Conservation (phyloP, 768 basidiomycete genomes). For the Tephrocybe rancida region DNA sequence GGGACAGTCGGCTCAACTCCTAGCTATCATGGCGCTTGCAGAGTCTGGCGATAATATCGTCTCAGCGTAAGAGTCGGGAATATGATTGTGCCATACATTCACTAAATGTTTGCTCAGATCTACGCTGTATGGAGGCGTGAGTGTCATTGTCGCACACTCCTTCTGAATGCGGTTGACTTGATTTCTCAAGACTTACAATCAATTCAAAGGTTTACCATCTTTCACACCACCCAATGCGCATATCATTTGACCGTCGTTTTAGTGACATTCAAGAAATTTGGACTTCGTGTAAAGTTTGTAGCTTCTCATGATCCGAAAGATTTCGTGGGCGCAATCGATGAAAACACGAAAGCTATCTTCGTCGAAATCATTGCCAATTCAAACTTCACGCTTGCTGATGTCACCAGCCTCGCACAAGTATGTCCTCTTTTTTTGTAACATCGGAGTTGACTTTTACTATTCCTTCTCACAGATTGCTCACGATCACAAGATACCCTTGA, state of each 20-base stretch:
- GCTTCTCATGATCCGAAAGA: conserved; percentile 54
- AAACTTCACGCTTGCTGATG: conserved; percentile 62
- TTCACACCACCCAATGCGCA: too few species aligned
- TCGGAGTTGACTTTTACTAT: background rate
- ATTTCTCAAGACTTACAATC: conserved; percentile 2
- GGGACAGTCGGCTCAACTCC: conserved; percentile 60
- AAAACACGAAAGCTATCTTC: conserved; percentile 75
- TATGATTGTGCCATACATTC: background rate
- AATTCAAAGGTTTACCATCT: background rate
- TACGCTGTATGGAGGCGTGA: conserved; percentile 1
- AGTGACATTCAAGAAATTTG: conserved; percentile 71
- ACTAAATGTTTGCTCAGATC: background rate
- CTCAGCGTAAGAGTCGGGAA: conserved; percentile 51
- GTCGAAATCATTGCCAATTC: conserved; percentile 82
- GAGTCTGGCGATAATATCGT: conserved; percentile 78
- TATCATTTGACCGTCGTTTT: conserved; percentile 36
- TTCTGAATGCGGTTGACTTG: too few species aligned
- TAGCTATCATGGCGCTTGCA: conserved; percentile 66
- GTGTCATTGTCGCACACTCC: too few species aligned
- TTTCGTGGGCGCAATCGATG: conserved; percentile 70
- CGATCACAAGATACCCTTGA: conserved; percentile 66
- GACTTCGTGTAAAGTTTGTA: conserved; percentile 68
- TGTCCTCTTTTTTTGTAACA: background rate
- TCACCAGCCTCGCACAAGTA: conserved; percentile 70
- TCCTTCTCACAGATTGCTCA: conserved; percentile 58